A percentile compares a stretch with the other conserved stretches of the same genome.
Conservation (phyloP, 495 filamentous ascomycete genomes). For the Podospora bellae-mahoneyi region DNA sequence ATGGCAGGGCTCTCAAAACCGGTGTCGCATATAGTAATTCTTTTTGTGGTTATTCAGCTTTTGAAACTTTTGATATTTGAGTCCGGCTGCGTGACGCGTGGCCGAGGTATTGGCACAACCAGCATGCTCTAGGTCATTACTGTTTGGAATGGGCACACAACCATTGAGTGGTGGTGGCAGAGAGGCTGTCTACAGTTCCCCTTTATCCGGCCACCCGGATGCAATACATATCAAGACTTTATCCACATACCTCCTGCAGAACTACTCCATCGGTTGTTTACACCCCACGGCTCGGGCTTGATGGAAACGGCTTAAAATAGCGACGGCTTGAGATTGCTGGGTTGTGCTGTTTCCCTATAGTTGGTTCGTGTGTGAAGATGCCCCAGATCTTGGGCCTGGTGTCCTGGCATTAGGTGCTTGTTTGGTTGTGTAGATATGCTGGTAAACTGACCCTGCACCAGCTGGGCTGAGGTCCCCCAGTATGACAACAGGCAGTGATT, state of each 20-base stretch:
- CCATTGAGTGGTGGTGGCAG: too few relatives aligned
- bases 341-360: background rate
- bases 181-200: background rate
- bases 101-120: too few relatives aligned
- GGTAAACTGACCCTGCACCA: background rate
- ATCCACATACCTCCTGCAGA: background rate
- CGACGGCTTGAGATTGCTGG: conserved; percentile 2
- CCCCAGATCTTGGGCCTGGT: background rate
- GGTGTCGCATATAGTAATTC: conserved; percentile 1
- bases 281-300: conserved; percentile 10
- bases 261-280: conserved; percentile 6
- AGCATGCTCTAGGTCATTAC: background rate
- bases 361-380: background rate
- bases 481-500: too few relatives aligned
- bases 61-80: background rate
- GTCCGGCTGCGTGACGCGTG: background rate
- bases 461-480: too few relatives aligned
- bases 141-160: background rate
- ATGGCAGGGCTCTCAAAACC: background rate
- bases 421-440: background rate
- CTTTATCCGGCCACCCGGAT: background rate
- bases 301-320: conserved; percentile 1
- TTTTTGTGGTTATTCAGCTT: background rate
- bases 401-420: background rate
- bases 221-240: background rate